phyloP scores from a whole-genome alignment of 75 land plant species.

The Cupressus sempervirens region DNA sequence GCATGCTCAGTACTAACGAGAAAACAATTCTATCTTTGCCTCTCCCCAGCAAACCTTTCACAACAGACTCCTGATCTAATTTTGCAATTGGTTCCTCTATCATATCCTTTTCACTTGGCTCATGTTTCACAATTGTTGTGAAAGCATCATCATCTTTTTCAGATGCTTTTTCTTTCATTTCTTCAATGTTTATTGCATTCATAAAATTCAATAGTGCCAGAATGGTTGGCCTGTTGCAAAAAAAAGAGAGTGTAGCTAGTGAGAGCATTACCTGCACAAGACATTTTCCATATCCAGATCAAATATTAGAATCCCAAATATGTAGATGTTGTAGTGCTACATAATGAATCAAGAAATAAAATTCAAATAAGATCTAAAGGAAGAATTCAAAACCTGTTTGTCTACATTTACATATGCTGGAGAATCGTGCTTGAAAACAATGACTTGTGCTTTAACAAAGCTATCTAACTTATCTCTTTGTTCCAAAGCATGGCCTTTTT shows the following conservation, averaged over 20 bases:
- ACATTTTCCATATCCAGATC: slow-evolving; percentile 10
- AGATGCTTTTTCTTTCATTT: slow-evolving; percentile 28
- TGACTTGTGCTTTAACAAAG: slow-evolving; percentile 91
- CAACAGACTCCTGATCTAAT: slow-evolving; percentile 29
- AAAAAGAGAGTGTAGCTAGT: slow-evolving; percentile 90
- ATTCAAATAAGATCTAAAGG: not conserved
- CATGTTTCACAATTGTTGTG: not conserved
- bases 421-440: slow-evolving; percentile 61
- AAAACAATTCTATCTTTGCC: slow-evolving; percentile 82
- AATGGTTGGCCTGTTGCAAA: slow-evolving; percentile 85
- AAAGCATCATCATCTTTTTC: slow-evolving; percentile 2
- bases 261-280: slow-evolving; percentile 75
- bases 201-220: slow-evolving; percentile 76
- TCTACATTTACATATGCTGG: slow-evolving; percentile 69
- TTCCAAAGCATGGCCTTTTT: slow-evolving; percentile 15
- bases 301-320: not conserved
- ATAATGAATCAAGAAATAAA: not conserved
- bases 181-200: slow-evolving; percentile 63
- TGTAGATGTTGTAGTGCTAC: not conserved
- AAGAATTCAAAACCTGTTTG: slow-evolving; percentile 47
- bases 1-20: slow-evolving; percentile 65
- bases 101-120: not conserved
- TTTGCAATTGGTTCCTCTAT: not conserved
- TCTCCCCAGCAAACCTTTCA: slow-evolving; percentile 81
- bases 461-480: slow-evolving; percentile 44